A percentile compares a stretch with the other conserved stretches of the same genome.
phyloP scores from a whole-genome alignment of 106 monocot species.

The Agapanthus africanus region DNA sequence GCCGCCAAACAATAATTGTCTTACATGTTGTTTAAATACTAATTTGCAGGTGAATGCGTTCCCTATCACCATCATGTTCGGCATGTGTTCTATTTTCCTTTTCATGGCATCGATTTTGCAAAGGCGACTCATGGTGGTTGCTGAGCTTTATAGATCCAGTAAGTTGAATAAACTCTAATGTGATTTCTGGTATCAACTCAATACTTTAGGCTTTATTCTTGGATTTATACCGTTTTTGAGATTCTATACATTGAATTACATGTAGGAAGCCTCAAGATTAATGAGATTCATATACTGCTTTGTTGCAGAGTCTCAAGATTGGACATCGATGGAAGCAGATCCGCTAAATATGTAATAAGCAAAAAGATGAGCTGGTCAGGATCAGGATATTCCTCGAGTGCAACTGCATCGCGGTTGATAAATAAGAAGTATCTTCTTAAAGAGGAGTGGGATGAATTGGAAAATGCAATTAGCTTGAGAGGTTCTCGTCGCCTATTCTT shows the following conservation, averaged over 20 bases:
- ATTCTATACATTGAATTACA: neutral
- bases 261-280: neutral
- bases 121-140: slow-evolving; percentile 75
- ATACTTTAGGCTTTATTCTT: neutral
- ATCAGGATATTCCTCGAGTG: too few relatives aligned
- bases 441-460: too few relatives aligned
- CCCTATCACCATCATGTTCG: slow-evolving; percentile 95
- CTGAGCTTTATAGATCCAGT: slow-evolving; percentile 74
- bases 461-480: too few relatives aligned
- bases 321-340: neutral
- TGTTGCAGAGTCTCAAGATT: slow-evolving; percentile 1
- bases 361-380: neutral
- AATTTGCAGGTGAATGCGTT: slow-evolving; percentile 82
- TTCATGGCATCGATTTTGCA: slow-evolving; percentile 91
- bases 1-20: neutral
- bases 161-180: slow-evolving; percentile 11
- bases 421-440: too few relatives aligned
- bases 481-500: too few relatives aligned
- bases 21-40: neutral
- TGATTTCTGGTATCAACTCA: too few relatives aligned
- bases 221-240: neutral
- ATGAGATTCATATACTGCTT: too few relatives aligned
- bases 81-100: slow-evolving; percentile 99
- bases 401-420: too few relatives aligned
- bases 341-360: neutral